These are phyloP conservation scores for Penicillium sp. DNA, from an alignment of 2,329 filamentous ascomycete genomes.

Conservation along the genomic window DNA sequence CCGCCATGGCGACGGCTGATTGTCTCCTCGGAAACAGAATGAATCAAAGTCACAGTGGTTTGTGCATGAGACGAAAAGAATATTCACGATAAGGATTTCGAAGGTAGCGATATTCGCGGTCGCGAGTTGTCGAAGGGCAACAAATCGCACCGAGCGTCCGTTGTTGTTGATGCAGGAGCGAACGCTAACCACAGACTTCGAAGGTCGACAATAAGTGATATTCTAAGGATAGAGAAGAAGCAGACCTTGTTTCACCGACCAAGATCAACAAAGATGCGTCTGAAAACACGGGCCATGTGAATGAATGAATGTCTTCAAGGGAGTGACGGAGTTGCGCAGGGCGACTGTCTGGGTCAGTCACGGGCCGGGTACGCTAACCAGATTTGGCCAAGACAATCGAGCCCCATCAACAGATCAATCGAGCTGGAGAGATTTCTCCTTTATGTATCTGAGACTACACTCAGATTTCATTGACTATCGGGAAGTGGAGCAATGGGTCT, in stretches of 20 bases:
- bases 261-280: slow-evolving; percentile 10
- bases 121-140: slow-evolving; percentile 12
- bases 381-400: slow-evolving; percentile 14
- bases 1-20: slow-evolving; percentile 20
- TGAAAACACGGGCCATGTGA: slow-evolving; percentile 8
- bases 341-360: slow-evolving; percentile 39
- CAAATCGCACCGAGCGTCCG: slow-evolving; percentile 2
- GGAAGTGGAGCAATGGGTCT: background rate
- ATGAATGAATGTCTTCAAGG: slow-evolving; percentile 16
- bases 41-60: background rate
- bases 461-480: background rate
- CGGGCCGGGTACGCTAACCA: slow-evolving; percentile 40
- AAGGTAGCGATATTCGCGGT: background rate
- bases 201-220: background rate
- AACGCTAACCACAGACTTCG: background rate
- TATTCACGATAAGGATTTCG: background rate
- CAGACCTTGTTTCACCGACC: slow-evolving; percentile 7
- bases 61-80: slow-evolving; percentile 14
- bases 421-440: background rate
- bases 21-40: slow-evolving; percentile 15
- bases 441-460: background rate
- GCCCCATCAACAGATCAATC: slow-evolving; percentile 1
- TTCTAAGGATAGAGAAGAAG: background rate
- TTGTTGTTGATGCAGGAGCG: slow-evolving; percentile 9
- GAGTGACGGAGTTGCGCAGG: slow-evolving; percentile 29